Conservation (phyloP, 2,329 filamentous ascomycete species). For the Penicillium freii region DNA sequence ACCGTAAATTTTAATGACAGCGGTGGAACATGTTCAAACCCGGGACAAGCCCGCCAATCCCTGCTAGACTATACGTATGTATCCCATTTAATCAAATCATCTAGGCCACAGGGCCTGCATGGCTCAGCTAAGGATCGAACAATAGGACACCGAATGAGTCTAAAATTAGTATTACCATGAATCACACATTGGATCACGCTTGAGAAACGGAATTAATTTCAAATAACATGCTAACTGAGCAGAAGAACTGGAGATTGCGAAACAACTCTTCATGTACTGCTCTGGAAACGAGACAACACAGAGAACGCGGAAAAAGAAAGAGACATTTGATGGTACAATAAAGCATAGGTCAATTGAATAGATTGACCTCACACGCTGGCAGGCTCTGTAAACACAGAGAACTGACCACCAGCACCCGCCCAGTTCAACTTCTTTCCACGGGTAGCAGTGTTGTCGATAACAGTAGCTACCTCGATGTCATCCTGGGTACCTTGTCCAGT, state of each 20-base stretch:
- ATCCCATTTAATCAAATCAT: background rate
- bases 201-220: background rate
- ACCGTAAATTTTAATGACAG: constrained; percentile 6
- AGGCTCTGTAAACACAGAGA: constrained; percentile 43
- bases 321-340: constrained; percentile 1
- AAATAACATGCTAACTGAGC: background rate
- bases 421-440: constrained; percentile 70
- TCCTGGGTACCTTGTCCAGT: constrained; percentile 75
- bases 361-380: constrained; percentile 18
- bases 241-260: background rate
- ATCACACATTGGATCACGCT: background rate
- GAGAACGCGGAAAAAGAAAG: background rate
- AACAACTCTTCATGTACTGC: background rate
- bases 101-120: background rate
- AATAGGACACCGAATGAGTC: background rate
- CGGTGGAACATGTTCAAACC: background rate
- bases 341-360: background rate
- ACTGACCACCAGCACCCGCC: constrained; percentile 88
- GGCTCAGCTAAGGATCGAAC: background rate
- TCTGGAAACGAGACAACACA: background rate
- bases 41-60: background rate
- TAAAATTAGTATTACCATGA: background rate
- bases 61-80: background rate
- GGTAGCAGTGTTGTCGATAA: constrained; percentile 82
- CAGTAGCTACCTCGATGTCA: constrained; percentile 72